Base-by-base conservation (phyloP, 768 basidiomycete species). In the Termitomyces sp. region DNA sequence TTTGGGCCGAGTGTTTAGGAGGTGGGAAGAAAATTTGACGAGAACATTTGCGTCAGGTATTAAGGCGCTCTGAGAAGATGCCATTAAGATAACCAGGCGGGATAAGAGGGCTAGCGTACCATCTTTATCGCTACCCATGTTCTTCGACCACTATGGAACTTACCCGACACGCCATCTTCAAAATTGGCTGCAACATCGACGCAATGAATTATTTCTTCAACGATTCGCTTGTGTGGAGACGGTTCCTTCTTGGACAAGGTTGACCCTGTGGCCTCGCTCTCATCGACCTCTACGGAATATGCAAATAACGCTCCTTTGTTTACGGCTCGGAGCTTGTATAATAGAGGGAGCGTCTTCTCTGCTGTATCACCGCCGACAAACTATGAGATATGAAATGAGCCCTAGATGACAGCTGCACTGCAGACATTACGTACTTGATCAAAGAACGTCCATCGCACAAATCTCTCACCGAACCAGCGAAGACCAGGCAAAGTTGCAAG, bases 291-390 rank as follows among this genome's bases (percentile, higher is more conserved):
- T 32, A 93, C 92, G 54, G 87, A 90, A 74, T 97, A 96, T 25
- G 83, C 87, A 64, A 97, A 85, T 12, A 97, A 74, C 9, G 83
- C 79, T 3, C 92, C 95, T 63, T 87, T 89, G 67, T 91, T 89
- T 62, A 82, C 81, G 10, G 72, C 72, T 17, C 94, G 83, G 31
- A 96, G 78, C 12, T 73, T 68, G 45, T 79, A 75, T 45, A 97
- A 81, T 0, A 91, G 70, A 1, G 91, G 87, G 5, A 91, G 65
- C 7, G 88, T 83, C 17, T 82, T 86, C 42, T 83, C 80, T 0
- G 88, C 90, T 0, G 88, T 88, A 61, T 96, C 94, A 3, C 91
- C 94, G 0, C 94, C 94, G 1, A 96, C 94, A 66, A 96, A 98
- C 88, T 94, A 17, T 36, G 38, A 48, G 17, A 45, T 11, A 29